Conservation (phyloP, 345 rosid species). For the Carallia pectinifolia region DNA sequence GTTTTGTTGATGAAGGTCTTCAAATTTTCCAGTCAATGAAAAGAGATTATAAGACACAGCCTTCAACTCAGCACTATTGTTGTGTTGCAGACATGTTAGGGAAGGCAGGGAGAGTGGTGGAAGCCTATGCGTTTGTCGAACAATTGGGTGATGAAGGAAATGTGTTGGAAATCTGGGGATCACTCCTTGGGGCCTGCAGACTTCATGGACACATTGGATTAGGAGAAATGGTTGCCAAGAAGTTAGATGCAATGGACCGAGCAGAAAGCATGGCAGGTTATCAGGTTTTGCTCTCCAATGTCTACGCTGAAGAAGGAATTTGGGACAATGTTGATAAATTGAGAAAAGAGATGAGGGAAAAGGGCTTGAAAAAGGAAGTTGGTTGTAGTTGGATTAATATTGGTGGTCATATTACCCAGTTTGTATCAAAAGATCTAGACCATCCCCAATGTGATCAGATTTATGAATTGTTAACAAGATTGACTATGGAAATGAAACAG, state of each 20-base stretch:
- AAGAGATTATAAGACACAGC: slow-evolving; percentile 51
- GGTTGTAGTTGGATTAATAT: slow-evolving; percentile 74
- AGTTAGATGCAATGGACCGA: slow-evolving; percentile 46
- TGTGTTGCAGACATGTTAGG: slow-evolving; percentile 88
- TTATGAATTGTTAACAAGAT: slow-evolving; percentile 49
- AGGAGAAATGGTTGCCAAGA: slow-evolving; percentile 59
- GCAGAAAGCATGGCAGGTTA: slow-evolving; percentile 50
- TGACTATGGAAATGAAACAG: slow-evolving; percentile 52
- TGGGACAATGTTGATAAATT: slow-evolving; percentile 67
- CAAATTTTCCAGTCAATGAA: slow-evolving; percentile 60
- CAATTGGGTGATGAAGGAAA: slow-evolving; percentile 68
- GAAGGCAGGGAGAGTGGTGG: slow-evolving; percentile 69
- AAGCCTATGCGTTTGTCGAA: slow-evolving; percentile 75
- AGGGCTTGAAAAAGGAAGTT: slow-evolving; percentile 67
- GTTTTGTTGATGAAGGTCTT: slow-evolving; percentile 79
- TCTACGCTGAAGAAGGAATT: slow-evolving; percentile 72
- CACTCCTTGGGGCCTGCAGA: slow-evolving; percentile 79
- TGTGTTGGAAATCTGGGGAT: slow-evolving; percentile 76
- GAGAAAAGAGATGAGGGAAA: slow-evolving; percentile 72
- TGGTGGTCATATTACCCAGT: slow-evolving; percentile 52
- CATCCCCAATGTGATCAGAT: slow-evolving; percentile 53
- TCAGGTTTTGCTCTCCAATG: slow-evolving; percentile 83
- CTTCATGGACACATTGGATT: slow-evolving; percentile 59
- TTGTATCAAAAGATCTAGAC: slow-evolving; percentile 63
- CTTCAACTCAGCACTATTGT: slow-evolving; percentile 69